A percentile compares a stretch with the other conserved stretches of the same genome.
These are phyloP conservation scores for Castanopsis chinensis DNA, from an alignment of 306 rosid species.

Conservation along the genomic window DNA sequence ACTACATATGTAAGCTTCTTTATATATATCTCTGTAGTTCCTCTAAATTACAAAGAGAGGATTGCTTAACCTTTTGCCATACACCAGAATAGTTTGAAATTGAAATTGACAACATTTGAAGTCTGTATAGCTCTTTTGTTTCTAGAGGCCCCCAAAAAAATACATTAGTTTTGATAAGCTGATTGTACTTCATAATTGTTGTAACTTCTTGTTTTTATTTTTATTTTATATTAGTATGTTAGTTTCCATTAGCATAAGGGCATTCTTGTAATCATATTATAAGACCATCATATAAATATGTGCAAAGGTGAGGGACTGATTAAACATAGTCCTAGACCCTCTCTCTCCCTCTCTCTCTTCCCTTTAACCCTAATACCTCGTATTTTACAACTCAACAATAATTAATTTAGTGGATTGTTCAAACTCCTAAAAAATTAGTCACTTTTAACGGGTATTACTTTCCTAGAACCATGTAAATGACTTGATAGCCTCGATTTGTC, in stretches of 20 bases:
- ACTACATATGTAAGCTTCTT: neutral
- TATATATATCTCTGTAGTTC: neutral
- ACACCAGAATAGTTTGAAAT: neutral
- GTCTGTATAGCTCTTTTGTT: neutral
- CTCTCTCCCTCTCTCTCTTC: too few species aligned
- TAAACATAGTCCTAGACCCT: too few species aligned
- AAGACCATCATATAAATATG: too few species aligned
- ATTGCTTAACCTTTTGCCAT: neutral
- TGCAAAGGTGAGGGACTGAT: too few species aligned
- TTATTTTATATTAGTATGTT: too few species aligned
- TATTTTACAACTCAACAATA: too few species aligned
- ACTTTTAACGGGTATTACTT: neutral
- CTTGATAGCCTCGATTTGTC: too few species aligned
- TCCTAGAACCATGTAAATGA: neutral
- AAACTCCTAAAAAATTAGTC: neutral
- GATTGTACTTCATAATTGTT: neutral
- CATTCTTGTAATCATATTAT: too few species aligned
- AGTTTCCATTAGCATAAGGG: too few species aligned
- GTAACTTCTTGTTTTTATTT: too few species aligned
- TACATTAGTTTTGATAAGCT: neutral
- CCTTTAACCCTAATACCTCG: too few species aligned
- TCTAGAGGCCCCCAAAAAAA: neutral
- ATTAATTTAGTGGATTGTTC: neutral
- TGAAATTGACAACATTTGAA: neutral
- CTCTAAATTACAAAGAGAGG: neutral